Evolutionary conservation across 805 yeast species (phyloP).

Genomic region (Candida boidinii): DNA sequence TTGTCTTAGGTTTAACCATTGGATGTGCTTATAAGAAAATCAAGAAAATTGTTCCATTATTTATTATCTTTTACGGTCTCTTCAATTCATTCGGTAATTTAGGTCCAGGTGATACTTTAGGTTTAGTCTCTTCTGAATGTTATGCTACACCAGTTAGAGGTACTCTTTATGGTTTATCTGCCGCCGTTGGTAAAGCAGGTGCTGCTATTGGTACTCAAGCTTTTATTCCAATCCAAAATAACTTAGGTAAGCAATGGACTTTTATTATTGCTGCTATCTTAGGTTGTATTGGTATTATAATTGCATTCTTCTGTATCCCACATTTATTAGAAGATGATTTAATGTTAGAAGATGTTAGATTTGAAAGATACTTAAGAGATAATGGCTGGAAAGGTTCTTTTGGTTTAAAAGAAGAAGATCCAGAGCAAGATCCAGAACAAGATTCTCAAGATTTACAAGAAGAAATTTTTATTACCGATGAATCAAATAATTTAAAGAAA

Average conservation of each 20-base stretch:
- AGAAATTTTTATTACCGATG: no score
- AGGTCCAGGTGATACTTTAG: constrained; percentile 42
- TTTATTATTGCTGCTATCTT: constrained; percentile 39
- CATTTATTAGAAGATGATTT: constrained; percentile 37
- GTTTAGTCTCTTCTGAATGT: constrained; percentile 34
- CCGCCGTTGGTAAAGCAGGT: constrained; percentile 45
- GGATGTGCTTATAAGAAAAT: constrained; percentile 28
- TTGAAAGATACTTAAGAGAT: constrained; percentile 34
- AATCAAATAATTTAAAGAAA: no score
- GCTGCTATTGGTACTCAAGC: constrained; percentile 41
- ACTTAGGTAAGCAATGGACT: constrained; percentile 37
- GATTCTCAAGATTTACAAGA: no score
- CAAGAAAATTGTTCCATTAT: constrained; percentile 22
- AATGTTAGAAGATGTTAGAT: constrained; percentile 37
- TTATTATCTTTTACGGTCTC: constrained; percentile 36
- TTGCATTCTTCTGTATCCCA: constrained; percentile 32
- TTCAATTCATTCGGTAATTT: constrained; percentile 35
- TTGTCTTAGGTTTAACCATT: constrained; percentile 36
- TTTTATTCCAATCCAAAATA: constrained; percentile 35
- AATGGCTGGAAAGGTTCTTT: constrained; percentile 42
- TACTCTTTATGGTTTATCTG: constrained; percentile 36
- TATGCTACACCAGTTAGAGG: constrained; percentile 45
- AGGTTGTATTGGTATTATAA: constrained; percentile 17
- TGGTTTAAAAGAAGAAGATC: constrained; percentile 26
- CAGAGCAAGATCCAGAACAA: no score